Base-by-base conservation (phyloP, 2,329 filamentous ascomycete species). In the Aspergillus udagawae region DNA sequence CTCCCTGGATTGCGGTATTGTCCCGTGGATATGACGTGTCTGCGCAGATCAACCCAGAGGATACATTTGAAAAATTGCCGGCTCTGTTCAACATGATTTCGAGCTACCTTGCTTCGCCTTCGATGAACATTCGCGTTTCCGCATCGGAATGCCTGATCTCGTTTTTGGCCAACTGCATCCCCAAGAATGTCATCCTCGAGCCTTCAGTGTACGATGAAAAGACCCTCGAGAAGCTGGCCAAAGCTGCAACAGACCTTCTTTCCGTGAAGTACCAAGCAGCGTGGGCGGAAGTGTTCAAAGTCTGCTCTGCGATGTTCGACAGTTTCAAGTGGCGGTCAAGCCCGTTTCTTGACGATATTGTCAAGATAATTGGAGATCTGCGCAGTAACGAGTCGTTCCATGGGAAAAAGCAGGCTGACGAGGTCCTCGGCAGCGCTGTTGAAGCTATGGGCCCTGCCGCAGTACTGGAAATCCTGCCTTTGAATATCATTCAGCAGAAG, bases 81-180 rank as follows among this genome's bases (percentile, higher is more conserved):
- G 88, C 89, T 29, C 79, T 97, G 0, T 97, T 97, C 73, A 81
- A 81, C 55, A 83, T 92, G 80, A 84, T 97, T 2, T 83, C 90
- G 7, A 80, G 83, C 32, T 97, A 96, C 70, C 83, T 99, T 62
- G 85, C 90, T 49, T 96, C 92, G 0, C 85, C 90, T 0, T 93
- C 92, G 1, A 88, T 93, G 74, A 97, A 97, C 73, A 96, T 99
- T 67, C 86, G 94, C 58, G 85, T 96, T 32, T 97, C 94, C 3
- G 91, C 94, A 3, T 95, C 94, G 0, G 93, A 99, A 73, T 97
- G 94, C 72, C 78, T 99, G 59, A 89, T 97, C 55, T 97, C 93
- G 0, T 94, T 99, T 71, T 82, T 96, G 69, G 89, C 86, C 63
- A 97, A 94, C 71, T 95, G 94, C 68, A 82, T 99, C 29, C 94